Base-by-base conservation (phyloP, 2,329 filamentous ascomycete species). In the Herpotrichia juniperi region DNA sequence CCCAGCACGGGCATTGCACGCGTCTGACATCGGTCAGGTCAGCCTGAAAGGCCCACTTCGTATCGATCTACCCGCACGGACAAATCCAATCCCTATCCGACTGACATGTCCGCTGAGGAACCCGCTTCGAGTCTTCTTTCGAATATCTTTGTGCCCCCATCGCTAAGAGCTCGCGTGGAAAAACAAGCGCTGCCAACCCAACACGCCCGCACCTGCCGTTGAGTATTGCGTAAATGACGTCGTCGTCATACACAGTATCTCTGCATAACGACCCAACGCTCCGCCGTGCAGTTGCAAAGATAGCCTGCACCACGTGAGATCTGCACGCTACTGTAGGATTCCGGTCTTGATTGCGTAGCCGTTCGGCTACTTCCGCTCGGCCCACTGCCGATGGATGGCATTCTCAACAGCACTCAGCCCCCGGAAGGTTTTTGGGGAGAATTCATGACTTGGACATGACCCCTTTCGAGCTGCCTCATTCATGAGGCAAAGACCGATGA, bases 1-100 rank as follows among this genome's bases (percentile, higher is more conserved):
- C 31, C 12, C 42, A 57, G 58, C 62, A 48, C 50, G 49, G 52
- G 49, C 52, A 39, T 30, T 43, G 45, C 37, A 35, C 34, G 43
- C 37, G 48, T 51, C 50, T 55, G 45, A 40, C 58, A 60, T 60
- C 47, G 54, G 56, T 51, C 50, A 51, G 53, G 39, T 17, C 37
- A 46, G 34, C 34, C 34, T 37, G 34, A 37, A 12, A 21, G 8
- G 34, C 16, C 34, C 34, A 19, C n/a, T 12, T 37, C 22, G 34
- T 57, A 61, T 58, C 57, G 51, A 62, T 65, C 58, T 50, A 57
- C 46, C 57, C 53, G 50, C 53, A 55, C 50, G 44, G 50, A 52
- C 26, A 37, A 21, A 19, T 21, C 5, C 22, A 19, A 21, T 9
- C n/a, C 34, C 34, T 17, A 37, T 37, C 5, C 34, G 17, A 37